Evolutionary conservation across 768 basidiomycete species (phyloP).

Genomic region (Russula sp.): DNA sequence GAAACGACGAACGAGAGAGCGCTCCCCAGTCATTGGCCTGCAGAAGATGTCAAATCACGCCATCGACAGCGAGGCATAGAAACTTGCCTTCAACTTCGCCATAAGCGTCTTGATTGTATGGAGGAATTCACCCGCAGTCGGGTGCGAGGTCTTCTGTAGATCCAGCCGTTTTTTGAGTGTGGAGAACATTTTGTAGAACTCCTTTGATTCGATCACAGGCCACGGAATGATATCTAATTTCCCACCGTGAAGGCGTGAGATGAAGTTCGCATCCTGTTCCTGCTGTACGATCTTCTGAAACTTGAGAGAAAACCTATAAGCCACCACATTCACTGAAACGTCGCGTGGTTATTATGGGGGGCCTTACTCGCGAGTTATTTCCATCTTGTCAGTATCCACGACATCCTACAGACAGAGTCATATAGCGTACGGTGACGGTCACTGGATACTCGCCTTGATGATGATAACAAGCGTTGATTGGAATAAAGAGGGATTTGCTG

Average conservation of each 20-base stretch:
- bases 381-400: slow-evolving; percentile 51
- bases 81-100: slow-evolving; percentile 55
- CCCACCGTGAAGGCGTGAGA: slow-evolving; percentile 52
- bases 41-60: not conserved
- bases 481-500: slow-evolving; percentile 53
- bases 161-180: slow-evolving; percentile 44
- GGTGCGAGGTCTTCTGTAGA: slow-evolving; percentile 44
- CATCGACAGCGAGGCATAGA: not conserved
- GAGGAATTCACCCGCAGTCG: slow-evolving; percentile 48
- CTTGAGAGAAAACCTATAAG: slow-evolving; percentile 47
- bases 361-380: slow-evolving; percentile 52
- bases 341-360: not conserved
- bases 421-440: too few relatives aligned
- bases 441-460: slow-evolving; percentile 42
- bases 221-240: slow-evolving; percentile 55
- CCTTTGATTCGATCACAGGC: slow-evolving; percentile 57
- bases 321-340: not conserved
- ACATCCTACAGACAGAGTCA: slow-evolving; percentile 47
- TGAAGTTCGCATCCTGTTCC: slow-evolving; percentile 58
- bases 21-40: slow-evolving; percentile 66
- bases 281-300: slow-evolving; percentile 56
- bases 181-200: slow-evolving; percentile 52
- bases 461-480: slow-evolving; percentile 57
- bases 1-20: slow-evolving; percentile 45
- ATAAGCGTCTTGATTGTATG: slow-evolving; percentile 56